Base-by-base conservation (phyloP, 371 early-diverging fungal species). In the Apophysomyces trapeziformis region DNA sequence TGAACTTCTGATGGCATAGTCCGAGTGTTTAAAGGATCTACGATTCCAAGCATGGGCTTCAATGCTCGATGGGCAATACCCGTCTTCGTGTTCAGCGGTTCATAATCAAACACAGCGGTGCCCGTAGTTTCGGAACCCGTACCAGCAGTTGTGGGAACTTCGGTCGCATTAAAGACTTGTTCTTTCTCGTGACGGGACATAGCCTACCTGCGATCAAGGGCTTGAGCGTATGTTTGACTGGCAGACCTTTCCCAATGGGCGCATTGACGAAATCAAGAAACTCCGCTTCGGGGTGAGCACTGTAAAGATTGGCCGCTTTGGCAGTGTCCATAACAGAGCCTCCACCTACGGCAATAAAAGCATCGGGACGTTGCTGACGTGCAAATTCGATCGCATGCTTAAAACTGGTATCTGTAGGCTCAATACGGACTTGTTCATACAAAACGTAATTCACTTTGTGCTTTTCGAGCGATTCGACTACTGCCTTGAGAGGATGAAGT, bases 91-190 rank as follows among this genome's bases (percentile, higher is more conserved):
- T 88, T 85, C 65, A 90, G 85, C 7, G 91, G 91, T 63, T 89
- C 90, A 77, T 93, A 92, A 72, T 96, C 96, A 68, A 96, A 96
- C 67, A 96, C 95, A 38, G 96, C 84, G 11, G 93, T 90, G 18
- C 96, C 96, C 1, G 96, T 96, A 11, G 94, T 94, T 73, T 96
- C 96, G 41, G 90, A 89, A 62, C 96, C 96, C n/a, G 96, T 96
- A 58, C 92, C 92, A 18, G 94, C 92, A 5, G 92, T 92, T 59
- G 91, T 92, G 41, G 91, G 92, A 60, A 92, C 89, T 75, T 85
- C 69, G 8, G 69, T 56, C 5, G 46, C 38, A n/a, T 16, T 18
- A 36, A 18, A 13, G 13, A 26, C 13, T 45, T 16, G n/a, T 50
- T 21, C 8, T 50, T 21, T 21, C 21, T 26, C 32, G 32, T 26